Percentiles rank a stretch among this genome's conserved stretches.
Conservation (phyloP, 1,139 yeast species). For the Diutina mesorugosa region DNA sequence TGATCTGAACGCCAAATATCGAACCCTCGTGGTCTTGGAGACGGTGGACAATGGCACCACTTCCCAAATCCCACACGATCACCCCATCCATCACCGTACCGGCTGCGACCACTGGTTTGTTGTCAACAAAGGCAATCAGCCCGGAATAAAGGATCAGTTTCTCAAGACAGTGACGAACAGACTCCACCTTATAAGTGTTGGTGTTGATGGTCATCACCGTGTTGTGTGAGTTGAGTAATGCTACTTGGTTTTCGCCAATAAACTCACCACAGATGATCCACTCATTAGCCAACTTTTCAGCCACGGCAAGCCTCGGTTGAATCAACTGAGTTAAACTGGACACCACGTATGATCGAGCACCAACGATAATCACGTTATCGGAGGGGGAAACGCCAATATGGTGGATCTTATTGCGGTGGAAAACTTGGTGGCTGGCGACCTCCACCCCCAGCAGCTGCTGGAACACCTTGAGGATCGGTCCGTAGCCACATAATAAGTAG, state of each 20-base stretch:
- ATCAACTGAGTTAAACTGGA: slow-evolving; percentile 16
- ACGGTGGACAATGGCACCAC: slow-evolving; percentile 29
- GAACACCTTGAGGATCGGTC: slow-evolving; percentile 52
- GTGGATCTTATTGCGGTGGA: slow-evolving; percentile 68
- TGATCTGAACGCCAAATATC: slow-evolving; percentile 67
- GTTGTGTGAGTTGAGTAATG: slow-evolving; percentile 71
- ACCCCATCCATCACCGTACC: slow-evolving; percentile 93
- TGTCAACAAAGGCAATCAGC: slow-evolving; percentile 36
- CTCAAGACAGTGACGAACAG: slow-evolving; percentile 45
- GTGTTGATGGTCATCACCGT: slow-evolving; percentile 38
- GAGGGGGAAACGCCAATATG: slow-evolving; percentile 36
- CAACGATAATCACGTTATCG: slow-evolving; percentile 39
- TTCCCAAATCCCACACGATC: slow-evolving; percentile 54
- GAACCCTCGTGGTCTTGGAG: slow-evolving; percentile 80
- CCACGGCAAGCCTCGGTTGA: background rate
- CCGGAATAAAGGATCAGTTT: slow-evolving; percentile 85
- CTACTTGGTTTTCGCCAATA: slow-evolving; percentile 14
- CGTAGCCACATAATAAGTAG: slow-evolving; percentile 55
- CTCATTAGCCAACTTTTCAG: slow-evolving; percentile 49
- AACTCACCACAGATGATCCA: slow-evolving; percentile 65
- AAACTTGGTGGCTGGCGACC: slow-evolving; percentile 31
- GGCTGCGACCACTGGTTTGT: slow-evolving; percentile 50
- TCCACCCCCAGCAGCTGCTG: slow-evolving; percentile 20
- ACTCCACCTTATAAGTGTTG: slow-evolving; percentile 6
- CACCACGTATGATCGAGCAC: slow-evolving; percentile 58